Percentiles rank a stretch among this genome's conserved stretches.
Evolutionary conservation across 345 rosid genomes (phyloP).

Genomic region (Salix suchowensis): DNA sequence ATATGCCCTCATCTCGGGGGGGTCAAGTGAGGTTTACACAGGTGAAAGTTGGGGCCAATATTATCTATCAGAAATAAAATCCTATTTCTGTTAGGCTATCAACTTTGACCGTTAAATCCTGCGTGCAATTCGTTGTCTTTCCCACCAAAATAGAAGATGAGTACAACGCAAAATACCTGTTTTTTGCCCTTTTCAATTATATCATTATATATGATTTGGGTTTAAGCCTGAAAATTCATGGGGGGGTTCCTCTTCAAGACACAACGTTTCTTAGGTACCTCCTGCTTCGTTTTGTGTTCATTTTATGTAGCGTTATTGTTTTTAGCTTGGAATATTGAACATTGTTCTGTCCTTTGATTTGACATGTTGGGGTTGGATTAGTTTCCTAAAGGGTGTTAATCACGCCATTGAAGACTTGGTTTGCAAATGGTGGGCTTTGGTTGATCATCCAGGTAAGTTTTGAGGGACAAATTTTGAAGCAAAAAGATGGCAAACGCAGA

Average conservation of each 20-base stretch:
- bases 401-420: background rate
- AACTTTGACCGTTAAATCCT: background rate
- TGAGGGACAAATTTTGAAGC: background rate
- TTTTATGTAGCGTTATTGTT: background rate
- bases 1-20: background rate
- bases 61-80: background rate
- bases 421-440: background rate
- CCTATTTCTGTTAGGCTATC: background rate
- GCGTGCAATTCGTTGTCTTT: background rate
- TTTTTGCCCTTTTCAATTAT: too few relatives aligned
- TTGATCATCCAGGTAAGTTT: background rate
- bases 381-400: background rate
- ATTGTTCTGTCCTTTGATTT: background rate
- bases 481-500: constrained; percentile 44
- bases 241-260: background rate
- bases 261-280: background rate
- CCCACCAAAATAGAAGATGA: background rate
- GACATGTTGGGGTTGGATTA: background rate
- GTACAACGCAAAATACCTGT: background rate
- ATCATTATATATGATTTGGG: too few relatives aligned
- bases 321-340: too few relatives aligned
- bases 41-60: background rate
- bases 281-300: background rate
- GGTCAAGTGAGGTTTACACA: background rate
- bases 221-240: background rate